Conservation (phyloP, 352 stramenopile genomes). For the Pythium myriotylum region DNA sequence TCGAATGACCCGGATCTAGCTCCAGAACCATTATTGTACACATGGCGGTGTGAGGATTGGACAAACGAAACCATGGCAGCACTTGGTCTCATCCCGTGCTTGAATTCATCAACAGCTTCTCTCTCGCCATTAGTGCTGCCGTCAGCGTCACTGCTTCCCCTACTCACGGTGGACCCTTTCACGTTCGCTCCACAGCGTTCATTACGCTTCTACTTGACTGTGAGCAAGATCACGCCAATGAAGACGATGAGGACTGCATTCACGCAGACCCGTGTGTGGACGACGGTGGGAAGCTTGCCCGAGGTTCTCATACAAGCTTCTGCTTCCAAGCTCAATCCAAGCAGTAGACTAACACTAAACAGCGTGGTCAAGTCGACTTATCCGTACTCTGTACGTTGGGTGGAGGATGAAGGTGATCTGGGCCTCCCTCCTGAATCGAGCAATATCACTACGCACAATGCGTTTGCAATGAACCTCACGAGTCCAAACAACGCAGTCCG, state of each 20-base stretch:
- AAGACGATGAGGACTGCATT: constrained; percentile 16
- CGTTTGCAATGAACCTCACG: constrained; percentile 60
- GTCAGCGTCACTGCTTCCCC: constrained; percentile 11
- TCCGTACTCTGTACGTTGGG: constrained; percentile 56
- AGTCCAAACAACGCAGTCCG: constrained; percentile 54
- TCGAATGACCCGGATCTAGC: constrained; percentile 57
- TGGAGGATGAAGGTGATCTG: constrained; percentile 63
- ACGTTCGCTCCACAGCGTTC: constrained; percentile 41
- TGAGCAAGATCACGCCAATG: constrained; percentile 27
- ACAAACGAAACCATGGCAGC: constrained; percentile 34
- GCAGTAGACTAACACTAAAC: constrained; percentile 40
- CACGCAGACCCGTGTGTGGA: constrained; percentile 49
- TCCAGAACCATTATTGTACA: constrained; percentile 38
- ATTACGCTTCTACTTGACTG: constrained; percentile 51
- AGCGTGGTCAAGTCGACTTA: constrained; percentile 57
- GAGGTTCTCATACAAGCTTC: constrained; percentile 38
- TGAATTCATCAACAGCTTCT: constrained; percentile 17
- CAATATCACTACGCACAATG: constrained; percentile 34
- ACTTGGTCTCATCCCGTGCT: constrained; percentile 3
- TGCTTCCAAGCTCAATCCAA: constrained; percentile 49
- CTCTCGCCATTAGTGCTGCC: not conserved
- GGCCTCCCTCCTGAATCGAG: constrained; percentile 29
- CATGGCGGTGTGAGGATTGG: constrained; percentile 60
- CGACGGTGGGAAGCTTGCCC: constrained; percentile 43
- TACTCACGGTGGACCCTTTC: constrained; percentile 47